Conservation (phyloP, 202 grass and related monocot genomes). For the Cymbopogon flexuosus region DNA sequence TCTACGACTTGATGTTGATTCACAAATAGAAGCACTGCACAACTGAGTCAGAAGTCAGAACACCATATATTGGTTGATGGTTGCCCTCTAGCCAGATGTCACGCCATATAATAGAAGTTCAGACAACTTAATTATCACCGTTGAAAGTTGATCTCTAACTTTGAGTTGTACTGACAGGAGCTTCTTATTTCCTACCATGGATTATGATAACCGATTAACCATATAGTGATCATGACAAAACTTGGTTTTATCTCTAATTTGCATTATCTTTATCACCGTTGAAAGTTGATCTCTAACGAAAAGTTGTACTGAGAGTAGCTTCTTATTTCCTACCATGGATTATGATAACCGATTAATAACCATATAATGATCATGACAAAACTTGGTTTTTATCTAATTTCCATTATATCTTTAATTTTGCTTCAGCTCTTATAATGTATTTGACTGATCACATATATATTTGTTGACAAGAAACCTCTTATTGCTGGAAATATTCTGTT, state of each 20-base stretch:
- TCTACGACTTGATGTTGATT: no score
- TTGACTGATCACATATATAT: background rate
- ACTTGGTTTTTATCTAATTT: background rate
- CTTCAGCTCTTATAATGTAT: background rate
- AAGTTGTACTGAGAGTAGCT: background rate
- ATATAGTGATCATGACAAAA: background rate
- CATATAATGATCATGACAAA: background rate
- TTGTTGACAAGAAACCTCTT: background rate
- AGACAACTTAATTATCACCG: background rate
- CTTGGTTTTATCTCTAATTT: background rate
- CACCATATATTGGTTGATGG: background rate
- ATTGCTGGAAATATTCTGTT: background rate
- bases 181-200: background rate
- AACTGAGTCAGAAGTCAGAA: no score
- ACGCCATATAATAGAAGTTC: background rate
- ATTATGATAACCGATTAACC: background rate
- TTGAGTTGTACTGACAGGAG: background rate
- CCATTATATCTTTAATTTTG: background rate
- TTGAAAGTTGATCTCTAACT: background rate
- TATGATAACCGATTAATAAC: background rate
- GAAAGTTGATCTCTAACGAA: no score
- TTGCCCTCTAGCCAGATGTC: background rate
- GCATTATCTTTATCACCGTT: no score
- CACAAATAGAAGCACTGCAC: no score
- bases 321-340: background rate